These are phyloP conservation scores for Cercophora sp. DNA, from an alignment of 495 filamentous ascomycete species.

Conservation along the genomic window DNA sequence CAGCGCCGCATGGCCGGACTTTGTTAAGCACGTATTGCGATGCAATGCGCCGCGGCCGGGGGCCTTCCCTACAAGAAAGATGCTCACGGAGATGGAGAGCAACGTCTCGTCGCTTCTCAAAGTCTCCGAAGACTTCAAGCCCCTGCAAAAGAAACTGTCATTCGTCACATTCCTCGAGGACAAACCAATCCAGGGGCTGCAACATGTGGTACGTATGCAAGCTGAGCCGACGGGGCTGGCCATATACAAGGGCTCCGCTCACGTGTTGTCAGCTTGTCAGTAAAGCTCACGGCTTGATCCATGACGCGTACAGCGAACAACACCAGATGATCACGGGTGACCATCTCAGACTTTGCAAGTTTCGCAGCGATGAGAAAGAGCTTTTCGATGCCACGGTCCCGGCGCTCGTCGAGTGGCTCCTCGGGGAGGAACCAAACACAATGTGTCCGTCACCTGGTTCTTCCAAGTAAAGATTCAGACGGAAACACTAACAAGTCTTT, in stretches of 20 bases:
- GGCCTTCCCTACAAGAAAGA: not conserved
- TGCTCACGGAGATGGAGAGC: slow-evolving; percentile 1
- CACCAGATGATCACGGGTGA: slow-evolving; percentile 2
- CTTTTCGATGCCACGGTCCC: too few species aligned
- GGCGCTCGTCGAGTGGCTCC: too few species aligned
- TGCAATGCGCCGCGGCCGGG: not conserved
- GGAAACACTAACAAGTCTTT: too few species aligned
- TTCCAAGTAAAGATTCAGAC: too few species aligned
- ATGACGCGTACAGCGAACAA: not conserved
- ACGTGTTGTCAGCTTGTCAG: not conserved
- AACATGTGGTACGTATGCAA: not conserved
- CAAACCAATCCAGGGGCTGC: not conserved
- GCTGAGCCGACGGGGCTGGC: too few species aligned
- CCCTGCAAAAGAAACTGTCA: slow-evolving; percentile 3
- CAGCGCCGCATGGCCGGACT: not conserved
- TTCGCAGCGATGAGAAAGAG: too few species aligned
- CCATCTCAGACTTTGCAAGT: slow-evolving; percentile 14
- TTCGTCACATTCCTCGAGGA: slow-evolving; percentile 13
- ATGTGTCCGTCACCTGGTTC: too few species aligned
- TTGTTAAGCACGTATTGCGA: not conserved
- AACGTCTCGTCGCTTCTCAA: slow-evolving; percentile 5
- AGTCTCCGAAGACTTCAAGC: slow-evolving; percentile 6
- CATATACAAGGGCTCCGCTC: too few species aligned
- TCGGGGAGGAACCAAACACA: too few species aligned
- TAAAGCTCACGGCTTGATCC: not conserved